phyloP scores from a whole-genome alignment of 148 eudicot species.

The Euryodendron excelsum region DNA sequence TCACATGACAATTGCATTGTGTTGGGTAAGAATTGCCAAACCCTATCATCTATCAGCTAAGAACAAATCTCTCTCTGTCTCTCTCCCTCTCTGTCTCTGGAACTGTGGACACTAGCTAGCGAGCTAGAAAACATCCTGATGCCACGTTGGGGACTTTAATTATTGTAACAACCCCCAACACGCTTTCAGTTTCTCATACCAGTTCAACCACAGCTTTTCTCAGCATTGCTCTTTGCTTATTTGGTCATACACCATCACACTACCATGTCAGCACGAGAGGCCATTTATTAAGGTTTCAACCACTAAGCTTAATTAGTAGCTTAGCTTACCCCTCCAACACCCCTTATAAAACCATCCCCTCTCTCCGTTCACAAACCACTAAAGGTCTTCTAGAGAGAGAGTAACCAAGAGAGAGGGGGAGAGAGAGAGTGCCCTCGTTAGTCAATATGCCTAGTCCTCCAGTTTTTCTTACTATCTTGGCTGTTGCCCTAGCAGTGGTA shows the following conservation, averaged over 20 bases:
- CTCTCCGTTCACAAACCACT: background rate
- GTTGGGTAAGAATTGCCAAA: no score
- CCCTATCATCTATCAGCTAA: no score
- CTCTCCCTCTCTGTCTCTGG: no score
- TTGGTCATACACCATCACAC: background rate
- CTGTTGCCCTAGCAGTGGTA: background rate
- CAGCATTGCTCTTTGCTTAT: background rate
- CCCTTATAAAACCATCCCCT: background rate
- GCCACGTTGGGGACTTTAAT: background rate
- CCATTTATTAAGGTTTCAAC: conserved; percentile 15
- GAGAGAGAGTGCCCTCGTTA: background rate
- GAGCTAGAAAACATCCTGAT: no score
- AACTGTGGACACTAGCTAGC: no score
- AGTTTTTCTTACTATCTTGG: background rate
- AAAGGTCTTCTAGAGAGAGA: no score
- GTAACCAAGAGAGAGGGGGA: conserved; percentile 1
- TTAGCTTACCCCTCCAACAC: background rate
- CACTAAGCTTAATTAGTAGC: background rate
- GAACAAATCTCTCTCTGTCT: no score
- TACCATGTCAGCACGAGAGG: background rate
- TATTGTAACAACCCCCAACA: no score
- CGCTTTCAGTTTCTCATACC: background rate
- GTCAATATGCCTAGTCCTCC: conserved; percentile 8
- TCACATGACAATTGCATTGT: no score
- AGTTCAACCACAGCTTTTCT: background rate